These are phyloP conservation scores for Drechmeria coniospora DNA, from an alignment of 2,329 filamentous ascomycete genomes.

Conservation along the genomic window DNA sequence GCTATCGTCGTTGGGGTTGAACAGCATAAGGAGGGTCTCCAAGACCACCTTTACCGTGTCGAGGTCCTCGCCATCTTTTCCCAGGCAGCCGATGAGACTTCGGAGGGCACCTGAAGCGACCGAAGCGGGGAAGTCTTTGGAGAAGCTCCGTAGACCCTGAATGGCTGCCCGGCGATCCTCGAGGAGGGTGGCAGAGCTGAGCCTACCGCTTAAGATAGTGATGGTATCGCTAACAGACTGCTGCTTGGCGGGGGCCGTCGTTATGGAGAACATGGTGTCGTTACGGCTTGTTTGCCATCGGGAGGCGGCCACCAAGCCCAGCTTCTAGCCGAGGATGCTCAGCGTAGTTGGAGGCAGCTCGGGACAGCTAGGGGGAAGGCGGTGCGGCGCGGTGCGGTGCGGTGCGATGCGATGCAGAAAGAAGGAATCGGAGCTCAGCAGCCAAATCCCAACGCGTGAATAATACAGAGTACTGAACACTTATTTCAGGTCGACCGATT, in stretches of 20 bases:
- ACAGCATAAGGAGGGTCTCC: slow-evolving; percentile 90
- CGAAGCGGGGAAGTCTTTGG: slow-evolving; percentile 89
- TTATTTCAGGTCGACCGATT: too few relatives aligned
- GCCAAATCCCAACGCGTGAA: too few relatives aligned
- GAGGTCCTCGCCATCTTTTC: slow-evolving; percentile 82
- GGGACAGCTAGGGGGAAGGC: too few relatives aligned
- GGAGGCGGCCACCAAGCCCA: too few relatives aligned
- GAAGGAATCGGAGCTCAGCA: too few relatives aligned
- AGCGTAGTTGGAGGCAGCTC: too few relatives aligned
- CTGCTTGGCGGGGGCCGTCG: slow-evolving; percentile 75
- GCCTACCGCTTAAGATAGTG: slow-evolving; percentile 69
- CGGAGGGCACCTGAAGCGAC: slow-evolving; percentile 87
- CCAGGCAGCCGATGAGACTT: slow-evolving; percentile 70
- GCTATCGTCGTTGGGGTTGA: slow-evolving; percentile 55
- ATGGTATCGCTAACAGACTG: slow-evolving; percentile 95
- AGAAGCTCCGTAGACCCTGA: slow-evolving; percentile 82
- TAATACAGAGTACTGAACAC: too few relatives aligned
- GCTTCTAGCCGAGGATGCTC: too few relatives aligned
- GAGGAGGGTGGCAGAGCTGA: slow-evolving; percentile 77
- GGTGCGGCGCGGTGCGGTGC: too few relatives aligned
- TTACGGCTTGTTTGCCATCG: slow-evolving; percentile 14
- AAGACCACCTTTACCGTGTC: slow-evolving; percentile 92
- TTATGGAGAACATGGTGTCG: slow-evolving; percentile 44
- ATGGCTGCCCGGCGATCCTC: slow-evolving; percentile 92
- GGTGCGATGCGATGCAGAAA: too few relatives aligned